Conservation (phyloP, 2,329 filamentous ascomycete genomes). For the Beauveria scarabaeidicola region DNA sequence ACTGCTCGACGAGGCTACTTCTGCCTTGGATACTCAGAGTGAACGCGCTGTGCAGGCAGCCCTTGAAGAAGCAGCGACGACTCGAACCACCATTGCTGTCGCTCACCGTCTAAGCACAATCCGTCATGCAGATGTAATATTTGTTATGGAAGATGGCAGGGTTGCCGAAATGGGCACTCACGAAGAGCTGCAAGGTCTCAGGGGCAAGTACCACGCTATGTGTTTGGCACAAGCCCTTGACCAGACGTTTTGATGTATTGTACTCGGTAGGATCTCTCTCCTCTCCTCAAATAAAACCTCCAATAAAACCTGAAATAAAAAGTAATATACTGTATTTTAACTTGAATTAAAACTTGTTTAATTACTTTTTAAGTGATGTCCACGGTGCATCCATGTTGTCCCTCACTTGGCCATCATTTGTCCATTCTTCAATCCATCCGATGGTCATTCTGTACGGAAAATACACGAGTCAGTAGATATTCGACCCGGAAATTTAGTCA, state of each 20-base stretch:
- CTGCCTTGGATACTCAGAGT: conserved; percentile 47
- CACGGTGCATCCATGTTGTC: conserved; percentile 4
- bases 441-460: conserved; percentile 31
- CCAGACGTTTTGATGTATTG: not conserved
- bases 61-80: conserved; percentile 27
- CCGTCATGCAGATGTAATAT: conserved; percentile 64
- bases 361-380: not conserved
- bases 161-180: conserved; percentile 78
- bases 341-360: not conserved
- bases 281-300: not conserved
- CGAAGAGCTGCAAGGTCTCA: conserved; percentile 43
- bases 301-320: too few species aligned
- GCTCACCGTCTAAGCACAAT: not conserved
- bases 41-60: conserved; percentile 52
- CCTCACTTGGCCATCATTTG: conserved; percentile 28
- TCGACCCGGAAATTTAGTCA: not conserved
- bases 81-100: not conserved
- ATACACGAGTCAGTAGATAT: not conserved
- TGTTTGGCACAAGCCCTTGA: not conserved
- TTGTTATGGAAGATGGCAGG: conserved; percentile 74
- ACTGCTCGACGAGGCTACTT: conserved; percentile 60
- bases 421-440: conserved; percentile 35
- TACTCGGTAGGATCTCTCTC: not conserved
- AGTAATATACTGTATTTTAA: not conserved
- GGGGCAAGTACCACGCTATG: not conserved